These are phyloP conservation scores for Hanseniaspora valbyensis DNA, from an alignment of 805 yeast species.

Conservation along the genomic window DNA sequence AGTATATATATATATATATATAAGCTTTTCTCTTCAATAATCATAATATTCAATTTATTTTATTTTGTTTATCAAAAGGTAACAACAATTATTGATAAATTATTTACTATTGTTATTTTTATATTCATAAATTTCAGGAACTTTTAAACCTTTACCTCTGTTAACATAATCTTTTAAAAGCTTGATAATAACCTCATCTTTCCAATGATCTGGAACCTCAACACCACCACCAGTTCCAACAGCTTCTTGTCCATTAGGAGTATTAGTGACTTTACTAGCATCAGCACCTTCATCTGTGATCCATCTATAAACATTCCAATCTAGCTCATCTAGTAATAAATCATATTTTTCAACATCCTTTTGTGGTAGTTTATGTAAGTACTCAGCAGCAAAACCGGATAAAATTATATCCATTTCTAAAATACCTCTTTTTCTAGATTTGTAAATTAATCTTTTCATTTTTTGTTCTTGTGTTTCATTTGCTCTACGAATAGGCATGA, in stretches of 20 bases:
- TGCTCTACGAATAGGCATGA: slow-evolving; percentile 66
- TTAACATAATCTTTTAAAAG: slow-evolving; percentile 57
- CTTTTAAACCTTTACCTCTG: slow-evolving; percentile 62
- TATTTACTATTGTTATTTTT: neutral
- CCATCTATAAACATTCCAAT: slow-evolving; percentile 99
- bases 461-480: slow-evolving; percentile 64
- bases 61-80: too few relatives aligned
- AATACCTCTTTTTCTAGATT: slow-evolving; percentile 89
- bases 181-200: slow-evolving; percentile 49
- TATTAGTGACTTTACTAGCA: slow-evolving; percentile 12
- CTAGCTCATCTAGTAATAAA: slow-evolving; percentile 76
- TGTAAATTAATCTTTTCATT: slow-evolving; percentile 82
- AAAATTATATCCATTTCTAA: slow-evolving; percentile 82
- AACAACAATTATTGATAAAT: too few relatives aligned
- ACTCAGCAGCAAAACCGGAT: slow-evolving; percentile 72
- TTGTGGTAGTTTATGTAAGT: slow-evolving; percentile 45
- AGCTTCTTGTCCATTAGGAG: slow-evolving; percentile 14
- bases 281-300: slow-evolving; percentile 43
- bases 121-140: slow-evolving; percentile 55
- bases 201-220: slow-evolving; percentile 71
- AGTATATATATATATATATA: too few relatives aligned
- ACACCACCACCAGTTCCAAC: slow-evolving; percentile 16
- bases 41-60: too few relatives aligned
- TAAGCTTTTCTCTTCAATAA: too few relatives aligned
- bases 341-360: slow-evolving; percentile 80